Percentiles rank a stretch among this genome's conserved stretches.
These are phyloP conservation scores for Saraca asoca DNA, from an alignment of 331 rosid species.

Conservation along the genomic window DNA sequence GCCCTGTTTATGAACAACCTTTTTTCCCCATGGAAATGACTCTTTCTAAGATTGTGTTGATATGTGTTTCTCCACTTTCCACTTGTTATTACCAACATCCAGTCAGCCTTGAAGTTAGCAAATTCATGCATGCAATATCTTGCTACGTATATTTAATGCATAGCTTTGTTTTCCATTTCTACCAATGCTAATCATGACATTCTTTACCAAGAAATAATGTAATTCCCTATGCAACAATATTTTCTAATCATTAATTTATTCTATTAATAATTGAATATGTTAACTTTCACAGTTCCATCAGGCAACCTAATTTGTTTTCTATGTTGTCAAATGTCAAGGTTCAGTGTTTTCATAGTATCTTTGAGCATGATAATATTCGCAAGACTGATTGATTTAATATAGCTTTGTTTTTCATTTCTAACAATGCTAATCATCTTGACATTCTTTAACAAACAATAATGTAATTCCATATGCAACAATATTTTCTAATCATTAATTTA, in stretches of 20 bases:
- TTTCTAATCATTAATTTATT: slow-evolving; percentile 12
- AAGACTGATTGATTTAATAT: slow-evolving; percentile 20
- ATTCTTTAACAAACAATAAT: background rate
- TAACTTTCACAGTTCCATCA: slow-evolving; percentile 6
- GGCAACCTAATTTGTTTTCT: background rate
- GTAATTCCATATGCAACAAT: background rate
- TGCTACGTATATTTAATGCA: no score
- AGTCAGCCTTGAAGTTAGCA: slow-evolving; percentile 7
- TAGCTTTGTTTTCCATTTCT: no score
- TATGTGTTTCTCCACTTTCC: no score
- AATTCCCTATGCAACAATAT: background rate
- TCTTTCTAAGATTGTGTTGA: no score
- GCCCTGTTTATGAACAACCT: no score
- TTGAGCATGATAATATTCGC: background rate
- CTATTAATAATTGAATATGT: slow-evolving; percentile 15
- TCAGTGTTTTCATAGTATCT: slow-evolving; percentile 11
- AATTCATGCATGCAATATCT: background rate
- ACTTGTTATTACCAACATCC: no score
- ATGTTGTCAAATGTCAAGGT: slow-evolving; percentile 19
- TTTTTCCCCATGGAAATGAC: no score
- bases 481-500: slow-evolving; percentile 6
- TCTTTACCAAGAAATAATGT: background rate
- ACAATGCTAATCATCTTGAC: no score
- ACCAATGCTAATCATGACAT: no score
- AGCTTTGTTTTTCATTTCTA: no score